phyloP scores from a whole-genome alignment of 148 eudicot species.

The Arctostaphylos glauca region DNA sequence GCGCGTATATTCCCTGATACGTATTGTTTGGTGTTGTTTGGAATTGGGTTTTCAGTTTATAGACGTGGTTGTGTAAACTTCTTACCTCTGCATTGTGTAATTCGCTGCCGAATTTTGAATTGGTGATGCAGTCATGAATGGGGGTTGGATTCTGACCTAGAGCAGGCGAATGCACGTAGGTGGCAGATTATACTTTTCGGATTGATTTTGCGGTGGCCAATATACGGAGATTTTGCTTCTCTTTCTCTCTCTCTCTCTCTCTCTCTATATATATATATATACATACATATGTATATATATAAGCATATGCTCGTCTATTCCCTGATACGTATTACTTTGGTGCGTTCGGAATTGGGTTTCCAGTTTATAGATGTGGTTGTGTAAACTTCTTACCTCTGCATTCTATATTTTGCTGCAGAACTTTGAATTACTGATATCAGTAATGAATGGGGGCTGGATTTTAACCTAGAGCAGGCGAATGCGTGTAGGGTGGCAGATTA shows the following conservation, averaged over 20 bases:
- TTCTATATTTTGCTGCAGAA: background rate
- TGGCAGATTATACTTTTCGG: background rate
- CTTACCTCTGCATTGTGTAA: background rate
- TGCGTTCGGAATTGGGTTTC: background rate
- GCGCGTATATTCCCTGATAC: background rate
- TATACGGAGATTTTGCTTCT: background rate
- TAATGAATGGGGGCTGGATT: background rate
- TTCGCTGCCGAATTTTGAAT: background rate
- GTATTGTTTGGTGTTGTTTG: background rate
- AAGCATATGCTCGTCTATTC: background rate
- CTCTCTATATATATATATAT: too few species aligned
- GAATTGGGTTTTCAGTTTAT: background rate
- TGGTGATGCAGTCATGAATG: background rate
- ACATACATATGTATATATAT: too few species aligned
- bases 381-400: background rate
- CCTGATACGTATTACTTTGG: background rate
- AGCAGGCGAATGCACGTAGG: background rate
- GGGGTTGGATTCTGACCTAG: background rate
- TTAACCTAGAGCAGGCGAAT: background rate
- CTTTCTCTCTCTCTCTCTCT: background rate
- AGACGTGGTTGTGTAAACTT: background rate
- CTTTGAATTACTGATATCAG: background rate
- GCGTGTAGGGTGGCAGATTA: background rate
- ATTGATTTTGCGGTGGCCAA: background rate
- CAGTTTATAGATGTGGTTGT: background rate